Conservation (phyloP, 768 basidiomycete genomes). For the Pleurotus ostreatus region DNA sequence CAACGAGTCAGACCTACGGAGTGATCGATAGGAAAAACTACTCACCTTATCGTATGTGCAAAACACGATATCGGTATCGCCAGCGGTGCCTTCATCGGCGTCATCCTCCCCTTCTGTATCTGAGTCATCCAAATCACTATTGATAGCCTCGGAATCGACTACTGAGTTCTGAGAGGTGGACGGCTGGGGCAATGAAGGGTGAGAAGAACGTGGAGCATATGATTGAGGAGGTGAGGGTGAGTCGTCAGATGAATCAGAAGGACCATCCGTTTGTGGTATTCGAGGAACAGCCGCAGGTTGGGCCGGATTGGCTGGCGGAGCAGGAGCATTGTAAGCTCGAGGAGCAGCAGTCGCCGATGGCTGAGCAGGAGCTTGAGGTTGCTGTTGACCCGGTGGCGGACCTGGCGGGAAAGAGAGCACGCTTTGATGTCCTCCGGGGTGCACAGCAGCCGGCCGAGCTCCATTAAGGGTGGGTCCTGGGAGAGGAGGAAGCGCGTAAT, state of each 20-base stretch:
- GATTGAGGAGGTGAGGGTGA: constrained; percentile 63
- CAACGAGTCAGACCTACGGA: background rate
- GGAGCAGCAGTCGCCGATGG: background rate
- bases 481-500: constrained; percentile 56
- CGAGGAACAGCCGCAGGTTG: constrained; percentile 27
- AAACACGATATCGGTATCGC: constrained; percentile 89
- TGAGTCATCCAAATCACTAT: constrained; percentile 94
- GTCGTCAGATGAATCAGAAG: constrained; percentile 67
- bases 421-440: constrained; percentile 56
- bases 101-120: constrained; percentile 87
- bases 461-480: constrained; percentile 64
- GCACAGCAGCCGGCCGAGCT: constrained; percentile 30
- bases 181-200: constrained; percentile 75
- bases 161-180: constrained; percentile 27
- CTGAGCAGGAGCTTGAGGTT: background rate
- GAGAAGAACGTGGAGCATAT: constrained; percentile 67
- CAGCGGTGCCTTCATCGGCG: constrained; percentile 67
- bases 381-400: constrained; percentile 13
- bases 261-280: constrained; percentile 83
- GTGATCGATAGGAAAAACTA: background rate
- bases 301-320: constrained; percentile 6
- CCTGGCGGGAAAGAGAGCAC: constrained; percentile 49
- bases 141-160: constrained; percentile 81
- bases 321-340: background rate
- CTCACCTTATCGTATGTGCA: constrained; percentile 97